Evolutionary conservation across 2,329 filamentous ascomycete genomes (phyloP).

Genomic region (Neoscytalidium dimidiatum): DNA sequence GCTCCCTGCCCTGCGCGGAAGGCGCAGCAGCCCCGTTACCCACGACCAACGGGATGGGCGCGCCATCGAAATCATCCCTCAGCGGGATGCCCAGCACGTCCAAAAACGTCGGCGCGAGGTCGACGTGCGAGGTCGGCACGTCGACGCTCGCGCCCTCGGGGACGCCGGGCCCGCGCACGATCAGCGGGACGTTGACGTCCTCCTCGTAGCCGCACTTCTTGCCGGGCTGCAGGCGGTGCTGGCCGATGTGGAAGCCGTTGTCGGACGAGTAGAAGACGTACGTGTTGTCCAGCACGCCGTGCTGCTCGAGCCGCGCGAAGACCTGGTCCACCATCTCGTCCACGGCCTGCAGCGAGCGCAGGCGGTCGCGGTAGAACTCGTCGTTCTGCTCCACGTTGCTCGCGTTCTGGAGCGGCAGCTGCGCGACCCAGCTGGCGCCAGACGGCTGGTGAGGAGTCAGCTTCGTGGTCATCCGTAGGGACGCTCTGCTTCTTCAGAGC

Average conservation of each 20-base stretch:
- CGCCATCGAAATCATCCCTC: slow-evolving; percentile 28
- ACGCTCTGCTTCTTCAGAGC: background rate
- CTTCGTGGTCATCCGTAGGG: too few relatives aligned
- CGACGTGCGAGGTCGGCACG: slow-evolving; percentile 28
- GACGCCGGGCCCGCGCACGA: slow-evolving; percentile 32
- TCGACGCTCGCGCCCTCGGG: slow-evolving; percentile 24
- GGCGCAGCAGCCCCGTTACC: slow-evolving; percentile 29
- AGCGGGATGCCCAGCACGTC: slow-evolving; percentile 29
- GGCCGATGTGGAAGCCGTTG: slow-evolving; percentile 32
- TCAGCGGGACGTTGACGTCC: slow-evolving; percentile 34
- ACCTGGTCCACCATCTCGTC: slow-evolving; percentile 39
- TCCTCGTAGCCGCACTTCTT: slow-evolving; percentile 33
- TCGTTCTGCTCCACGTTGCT: slow-evolving; percentile 24
- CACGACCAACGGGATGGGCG: slow-evolving; percentile 11
- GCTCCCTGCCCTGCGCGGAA: slow-evolving; percentile 16
- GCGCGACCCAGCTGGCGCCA: background rate
- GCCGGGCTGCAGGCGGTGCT: slow-evolving; percentile 28
- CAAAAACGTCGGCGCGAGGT: slow-evolving; percentile 34
- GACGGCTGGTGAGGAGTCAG: background rate
- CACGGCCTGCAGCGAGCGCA: slow-evolving; percentile 31
- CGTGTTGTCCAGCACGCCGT: slow-evolving; percentile 29
- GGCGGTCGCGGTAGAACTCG: slow-evolving; percentile 25
- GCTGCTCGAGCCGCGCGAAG: slow-evolving; percentile 29
- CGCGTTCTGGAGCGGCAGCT: slow-evolving; percentile 23
- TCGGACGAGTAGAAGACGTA: slow-evolving; percentile 32